Evolutionary conservation across 2,329 filamentous ascomycete genomes (phyloP).

Genomic region (Bimuria novae-zelandiae): DNA sequence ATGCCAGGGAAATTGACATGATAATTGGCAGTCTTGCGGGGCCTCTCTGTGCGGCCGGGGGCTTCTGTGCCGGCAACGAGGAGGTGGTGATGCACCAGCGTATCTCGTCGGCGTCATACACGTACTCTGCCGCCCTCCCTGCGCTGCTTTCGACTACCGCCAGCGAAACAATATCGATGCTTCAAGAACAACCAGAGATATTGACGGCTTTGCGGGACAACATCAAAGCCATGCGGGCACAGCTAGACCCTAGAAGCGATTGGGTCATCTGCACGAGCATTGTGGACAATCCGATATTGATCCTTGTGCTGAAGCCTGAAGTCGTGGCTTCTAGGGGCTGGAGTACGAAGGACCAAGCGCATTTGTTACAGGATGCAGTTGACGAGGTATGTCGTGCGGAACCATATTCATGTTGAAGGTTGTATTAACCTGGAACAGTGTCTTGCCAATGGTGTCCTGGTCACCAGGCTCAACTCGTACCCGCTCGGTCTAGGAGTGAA

Average conservation of each 20-base stretch:
- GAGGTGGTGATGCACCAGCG: conserved; percentile 97
- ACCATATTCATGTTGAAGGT: not conserved
- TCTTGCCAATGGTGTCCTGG: conserved; percentile 84
- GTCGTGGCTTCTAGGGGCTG: conserved; percentile 73
- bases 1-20: conserved; percentile 93
- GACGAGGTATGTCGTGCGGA: conserved; percentile 73
- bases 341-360: conserved; percentile 76
- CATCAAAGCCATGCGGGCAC: conserved; percentile 80
- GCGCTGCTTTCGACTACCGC: conserved; percentile 95
- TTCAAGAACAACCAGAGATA: conserved; percentile 86
- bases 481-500: conserved; percentile 63
- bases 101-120: conserved; percentile 89
- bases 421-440: conserved; percentile 58
- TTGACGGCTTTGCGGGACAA: conserved; percentile 81
- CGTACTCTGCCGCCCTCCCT: conserved; percentile 91
- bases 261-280: conserved; percentile 85
- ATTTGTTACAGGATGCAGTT: conserved; percentile 85
- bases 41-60: conserved; percentile 87
- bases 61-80: conserved; percentile 89
- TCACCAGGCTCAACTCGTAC: conserved; percentile 82
- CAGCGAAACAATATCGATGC: conserved; percentile 82
- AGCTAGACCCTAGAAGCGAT: conserved; percentile 90
- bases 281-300: conserved; percentile 82
- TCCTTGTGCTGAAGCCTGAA: conserved; percentile 82
- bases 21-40: conserved; percentile 92